Evolutionary conservation across 202 grass and related monocot species (phyloP).

Genomic region (Bolboschoenoplectus hybrid): DNA sequence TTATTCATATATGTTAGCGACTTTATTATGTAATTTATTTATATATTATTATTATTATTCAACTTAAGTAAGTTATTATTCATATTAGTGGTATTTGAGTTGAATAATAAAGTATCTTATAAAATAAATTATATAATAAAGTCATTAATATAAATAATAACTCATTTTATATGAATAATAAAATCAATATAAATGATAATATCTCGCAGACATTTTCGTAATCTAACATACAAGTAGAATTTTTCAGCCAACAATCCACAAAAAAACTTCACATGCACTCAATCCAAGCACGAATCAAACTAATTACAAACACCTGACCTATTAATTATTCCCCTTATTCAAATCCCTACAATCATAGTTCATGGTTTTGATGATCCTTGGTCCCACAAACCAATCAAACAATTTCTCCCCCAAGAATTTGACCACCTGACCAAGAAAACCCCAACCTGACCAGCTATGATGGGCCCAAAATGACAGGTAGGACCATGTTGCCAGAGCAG

Average conservation of each 20-base stretch:
- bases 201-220: no score
- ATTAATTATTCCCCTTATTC: slow-evolving; percentile 6
- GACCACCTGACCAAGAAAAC: neutral
- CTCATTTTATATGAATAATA: no score
- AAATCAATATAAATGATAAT: no score
- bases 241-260: neutral
- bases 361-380: slow-evolving; percentile 33
- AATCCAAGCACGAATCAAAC: slow-evolving; percentile 17
- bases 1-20: no score
- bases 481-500: slow-evolving; percentile 26
- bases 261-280: slow-evolving; percentile 5
- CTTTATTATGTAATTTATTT: no score
- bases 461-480: slow-evolving; percentile 40
- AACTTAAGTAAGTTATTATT: no score
- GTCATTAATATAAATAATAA: no score
- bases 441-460: neutral
- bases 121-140: no score
- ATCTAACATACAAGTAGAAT: neutral
- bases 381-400: slow-evolving; percentile 27
- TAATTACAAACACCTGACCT: slow-evolving; percentile 22
- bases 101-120: no score
- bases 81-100: no score
- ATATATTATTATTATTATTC: no score
- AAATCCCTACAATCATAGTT: slow-evolving; percentile 42
- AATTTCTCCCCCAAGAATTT: slow-evolving; percentile 30